Evolutionary conservation across 179 eudicot genomes (phyloP), one percentile per base, ranked within the genome.

Genomic region (Patellifolia procumbens): DNA sequence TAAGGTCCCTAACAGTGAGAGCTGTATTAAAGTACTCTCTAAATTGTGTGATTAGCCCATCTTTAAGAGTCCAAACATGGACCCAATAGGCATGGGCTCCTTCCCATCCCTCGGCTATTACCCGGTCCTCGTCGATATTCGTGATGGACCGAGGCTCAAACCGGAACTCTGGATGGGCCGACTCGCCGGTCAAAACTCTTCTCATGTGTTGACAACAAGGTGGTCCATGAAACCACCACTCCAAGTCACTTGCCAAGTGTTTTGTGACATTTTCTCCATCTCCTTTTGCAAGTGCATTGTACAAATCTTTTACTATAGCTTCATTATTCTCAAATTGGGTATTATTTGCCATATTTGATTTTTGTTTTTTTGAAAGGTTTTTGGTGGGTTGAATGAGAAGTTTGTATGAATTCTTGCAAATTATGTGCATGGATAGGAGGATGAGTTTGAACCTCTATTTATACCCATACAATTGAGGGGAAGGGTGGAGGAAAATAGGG

Each of bases 151-250:
- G 70, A 0, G 97, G 94, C 76, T 81, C 73, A 67, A 92, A 92
- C 74, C 66, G 78, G 82, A 90, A 90, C 62, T 80, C 85, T 0
- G 83, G 76, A 20, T 60, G 59, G 22, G 68, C 65, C 7, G 86
- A 75, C 76, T 85, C 85, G 1, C 94, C 90, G 0, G 94, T 92
- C 28, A 92, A 83, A 77, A 86, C 83, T 45, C 86, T 83, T 87
- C 89, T 92, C 94, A 92, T 90, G 87, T 92, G 89, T 65, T 92
- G 91, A 82, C 94, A 90, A 4, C 86, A 83, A 12, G 86, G 92
- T 2, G 97, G 97, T 32, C 97, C 94, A 51, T 91, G 94, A 74
- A 91, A 91, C 94, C 94, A 91, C 97, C 97, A 91, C 61, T 91
- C 94, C 3, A 91, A 76, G 87, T 91, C 94, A 35, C 68, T 63